These are phyloP conservation scores for Antonospora locustae DNA, from an alignment of 371 early-diverging fungal species.

Conservation along the genomic window DNA sequence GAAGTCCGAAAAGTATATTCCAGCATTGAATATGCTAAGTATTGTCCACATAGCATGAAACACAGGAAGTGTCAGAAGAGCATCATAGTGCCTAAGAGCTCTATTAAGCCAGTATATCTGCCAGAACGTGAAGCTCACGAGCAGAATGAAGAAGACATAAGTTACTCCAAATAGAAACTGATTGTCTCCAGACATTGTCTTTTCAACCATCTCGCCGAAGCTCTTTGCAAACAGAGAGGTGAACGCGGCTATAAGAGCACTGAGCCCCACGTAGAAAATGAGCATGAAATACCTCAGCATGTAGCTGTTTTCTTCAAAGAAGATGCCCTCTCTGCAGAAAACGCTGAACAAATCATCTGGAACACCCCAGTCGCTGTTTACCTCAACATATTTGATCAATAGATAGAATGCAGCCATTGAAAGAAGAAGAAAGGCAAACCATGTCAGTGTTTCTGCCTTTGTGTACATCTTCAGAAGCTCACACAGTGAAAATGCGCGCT, in stretches of 20 bases:
- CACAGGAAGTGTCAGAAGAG: constrained; percentile 66
- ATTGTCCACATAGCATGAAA: constrained; percentile 69
- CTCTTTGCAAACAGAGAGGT: constrained; percentile 69
- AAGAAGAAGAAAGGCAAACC: constrained; percentile 58
- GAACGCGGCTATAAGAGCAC: constrained; percentile 65
- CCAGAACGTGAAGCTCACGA: constrained; percentile 61
- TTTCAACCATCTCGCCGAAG: constrained; percentile 62
- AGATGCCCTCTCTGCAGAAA: constrained; percentile 27
- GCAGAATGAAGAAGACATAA: constrained; percentile 62
- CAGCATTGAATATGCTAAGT: constrained; percentile 62
- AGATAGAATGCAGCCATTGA: constrained; percentile 57
- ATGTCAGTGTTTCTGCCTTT: constrained; percentile 59
- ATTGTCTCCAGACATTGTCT: constrained; percentile 60
- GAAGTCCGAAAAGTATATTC: constrained; percentile 69
- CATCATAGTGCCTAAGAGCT: constrained; percentile 67
- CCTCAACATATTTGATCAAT: constrained; percentile 59
- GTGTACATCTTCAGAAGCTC: constrained; percentile 63
- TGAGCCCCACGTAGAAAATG: constrained; percentile 48
- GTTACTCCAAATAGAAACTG: constrained; percentile 60
- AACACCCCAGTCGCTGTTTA: constrained; percentile 58
- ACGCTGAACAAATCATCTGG: constrained; percentile 26
- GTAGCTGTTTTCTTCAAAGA: constrained; percentile 45
- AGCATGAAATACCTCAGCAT: constrained; percentile 53
- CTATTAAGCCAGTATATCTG: constrained; percentile 70
- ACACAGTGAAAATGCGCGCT: constrained; percentile 60